phyloP scores from a whole-genome alignment of 2,329 filamentous ascomycete genomes.

The Xylariaceae sp. region DNA sequence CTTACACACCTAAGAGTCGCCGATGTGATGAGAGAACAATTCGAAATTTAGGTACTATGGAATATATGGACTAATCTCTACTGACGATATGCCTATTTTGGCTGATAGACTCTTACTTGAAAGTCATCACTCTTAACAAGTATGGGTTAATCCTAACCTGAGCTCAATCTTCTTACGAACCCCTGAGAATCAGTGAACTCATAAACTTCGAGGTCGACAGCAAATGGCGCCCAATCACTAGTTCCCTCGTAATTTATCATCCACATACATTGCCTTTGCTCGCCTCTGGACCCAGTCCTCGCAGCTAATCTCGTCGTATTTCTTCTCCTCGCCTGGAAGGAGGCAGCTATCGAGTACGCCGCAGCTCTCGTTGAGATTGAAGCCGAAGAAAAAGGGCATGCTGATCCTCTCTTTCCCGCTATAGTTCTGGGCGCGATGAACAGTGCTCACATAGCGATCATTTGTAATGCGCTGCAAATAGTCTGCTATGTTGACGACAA shows the following conservation, averaged over 20 bases:
- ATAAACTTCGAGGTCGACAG: background rate
- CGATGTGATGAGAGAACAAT: too few species aligned
- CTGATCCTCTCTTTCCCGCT: constrained; percentile 36
- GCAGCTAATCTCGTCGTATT: constrained; percentile 38
- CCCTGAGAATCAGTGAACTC: too few species aligned
- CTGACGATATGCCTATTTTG: too few species aligned
- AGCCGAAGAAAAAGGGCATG: constrained; percentile 38
- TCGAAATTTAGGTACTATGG: too few species aligned
- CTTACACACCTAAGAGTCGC: too few species aligned
- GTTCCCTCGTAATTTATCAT: background rate
- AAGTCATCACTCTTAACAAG: too few species aligned
- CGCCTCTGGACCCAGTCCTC: constrained; percentile 36
- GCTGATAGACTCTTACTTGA: too few species aligned
- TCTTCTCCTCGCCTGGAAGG: constrained; percentile 30
- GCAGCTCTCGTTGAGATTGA: constrained; percentile 38
- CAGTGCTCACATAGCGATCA: constrained; percentile 39
- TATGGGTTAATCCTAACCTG: too few species aligned
- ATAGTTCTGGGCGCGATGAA: constrained; percentile 37
- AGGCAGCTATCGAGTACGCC: constrained; percentile 37
- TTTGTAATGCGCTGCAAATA: constrained; percentile 40
- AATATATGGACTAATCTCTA: too few species aligned
- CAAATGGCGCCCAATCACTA: background rate
- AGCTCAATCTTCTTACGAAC: too few species aligned
- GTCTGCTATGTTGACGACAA: constrained; percentile 44
- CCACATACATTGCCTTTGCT: constrained; percentile 32